These are phyloP conservation scores for Plantago coronopus DNA, from an alignment of 305 asterid genomes.

Conservation along the genomic window DNA sequence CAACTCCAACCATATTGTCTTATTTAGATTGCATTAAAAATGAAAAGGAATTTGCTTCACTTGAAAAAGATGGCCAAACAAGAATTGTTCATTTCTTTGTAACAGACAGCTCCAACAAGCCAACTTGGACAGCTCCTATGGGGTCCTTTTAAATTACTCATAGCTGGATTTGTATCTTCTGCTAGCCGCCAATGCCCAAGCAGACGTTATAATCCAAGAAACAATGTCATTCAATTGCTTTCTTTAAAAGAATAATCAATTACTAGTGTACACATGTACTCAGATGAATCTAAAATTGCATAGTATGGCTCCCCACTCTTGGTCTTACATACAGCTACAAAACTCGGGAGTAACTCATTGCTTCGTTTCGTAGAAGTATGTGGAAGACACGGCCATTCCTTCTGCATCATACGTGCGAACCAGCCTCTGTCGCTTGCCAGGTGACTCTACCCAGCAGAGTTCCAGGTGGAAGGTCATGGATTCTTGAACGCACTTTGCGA, in stretches of 20 bases:
- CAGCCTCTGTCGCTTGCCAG: slow-evolving; percentile 69
- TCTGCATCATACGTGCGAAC: slow-evolving; percentile 80
- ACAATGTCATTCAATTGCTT: background rate
- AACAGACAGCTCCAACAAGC: background rate
- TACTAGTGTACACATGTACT: too few species aligned
- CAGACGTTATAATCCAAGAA: background rate
- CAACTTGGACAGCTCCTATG: slow-evolving; percentile 14
- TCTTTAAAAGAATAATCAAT: background rate
- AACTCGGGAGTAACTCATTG: slow-evolving; percentile 27
- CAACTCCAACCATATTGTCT: background rate
- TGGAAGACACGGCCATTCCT: slow-evolving; percentile 82
- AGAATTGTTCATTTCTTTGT: slow-evolving; percentile 1
- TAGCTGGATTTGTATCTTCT: slow-evolving; percentile 2
- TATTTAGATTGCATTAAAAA: background rate
- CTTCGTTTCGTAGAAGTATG: slow-evolving; percentile 72
- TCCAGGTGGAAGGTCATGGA: slow-evolving; percentile 80
- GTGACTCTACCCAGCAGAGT: slow-evolving; percentile 80
- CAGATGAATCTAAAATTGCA: too few species aligned
- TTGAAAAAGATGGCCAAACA: slow-evolving; percentile 9
- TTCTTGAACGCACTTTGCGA: slow-evolving; percentile 74
- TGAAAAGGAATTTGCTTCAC: slow-evolving; percentile 2
- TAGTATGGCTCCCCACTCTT: background rate
- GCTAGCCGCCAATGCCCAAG: slow-evolving; percentile 6
- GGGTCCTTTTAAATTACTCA: background rate
- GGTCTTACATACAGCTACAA: background rate